Percentiles rank a stretch among this genome's conserved stretches.
Conservation (phyloP, 1,284 basidiomycete genomes). For the Moesziomyces parantarcticus region DNA sequence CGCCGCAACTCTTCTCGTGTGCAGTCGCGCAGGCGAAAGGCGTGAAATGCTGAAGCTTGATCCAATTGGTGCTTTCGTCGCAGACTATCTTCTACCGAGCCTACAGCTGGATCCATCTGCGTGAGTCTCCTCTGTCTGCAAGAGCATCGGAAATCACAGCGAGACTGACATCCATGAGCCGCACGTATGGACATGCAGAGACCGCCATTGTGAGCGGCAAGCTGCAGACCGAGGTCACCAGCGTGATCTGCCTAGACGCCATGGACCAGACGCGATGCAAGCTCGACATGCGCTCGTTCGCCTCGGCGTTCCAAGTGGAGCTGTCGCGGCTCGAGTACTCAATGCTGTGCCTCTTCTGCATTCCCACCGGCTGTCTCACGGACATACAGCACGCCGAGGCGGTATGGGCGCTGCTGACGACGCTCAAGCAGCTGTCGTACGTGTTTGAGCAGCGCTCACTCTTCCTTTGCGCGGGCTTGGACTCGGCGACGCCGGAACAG, state of each 20-base stretch:
- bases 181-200: constrained; percentile 1
- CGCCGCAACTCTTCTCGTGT: too few species aligned
- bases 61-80: neutral
- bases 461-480: neutral
- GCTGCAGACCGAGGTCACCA: constrained; percentile 6
- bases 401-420: constrained; percentile 19
- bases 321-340: constrained; percentile 32
- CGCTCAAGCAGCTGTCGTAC: constrained; percentile 21
- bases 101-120: constrained; percentile 22
- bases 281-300: constrained; percentile 3
- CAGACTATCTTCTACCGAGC: constrained; percentile 27
- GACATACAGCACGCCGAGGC: constrained; percentile 21
- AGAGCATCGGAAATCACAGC: neutral
- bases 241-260: constrained; percentile 5
- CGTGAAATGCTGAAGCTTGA: neutral
- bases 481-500: neutral
- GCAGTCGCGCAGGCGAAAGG: neutral
- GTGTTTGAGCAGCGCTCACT: constrained; percentile 5
- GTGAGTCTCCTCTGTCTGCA: constrained; percentile 2
- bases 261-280: constrained; percentile 14
- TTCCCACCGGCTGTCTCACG: constrained; percentile 5
- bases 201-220: constrained; percentile 28
- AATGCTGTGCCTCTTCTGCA: constrained; percentile 20
- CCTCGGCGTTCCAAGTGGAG: constrained; percentile 18
- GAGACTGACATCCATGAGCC: neutral